Conservation (phyloP, 257 asterid species). For the Solanum etuberosum region DNA sequence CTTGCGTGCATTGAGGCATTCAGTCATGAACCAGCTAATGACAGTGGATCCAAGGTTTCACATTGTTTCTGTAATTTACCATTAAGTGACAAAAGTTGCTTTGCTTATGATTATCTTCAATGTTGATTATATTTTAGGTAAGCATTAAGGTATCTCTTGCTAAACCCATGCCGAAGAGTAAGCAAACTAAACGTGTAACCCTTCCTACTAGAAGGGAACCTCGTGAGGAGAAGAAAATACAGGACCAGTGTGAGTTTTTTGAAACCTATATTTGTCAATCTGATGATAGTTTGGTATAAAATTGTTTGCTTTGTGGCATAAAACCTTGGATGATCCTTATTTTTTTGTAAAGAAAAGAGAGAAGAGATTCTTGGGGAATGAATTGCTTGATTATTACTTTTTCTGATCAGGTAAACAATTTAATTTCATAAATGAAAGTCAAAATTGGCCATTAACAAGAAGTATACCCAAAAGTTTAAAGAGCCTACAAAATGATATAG, state of each 20-base stretch:
- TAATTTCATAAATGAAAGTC: not conserved
- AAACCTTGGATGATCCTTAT: not conserved
- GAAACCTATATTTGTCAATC: not conserved
- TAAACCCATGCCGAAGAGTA: conserved; percentile 30
- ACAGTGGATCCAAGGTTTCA: conserved; percentile 37
- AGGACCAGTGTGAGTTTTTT: conserved; percentile 24
- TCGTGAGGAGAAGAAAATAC: conserved; percentile 19
- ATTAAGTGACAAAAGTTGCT: not conserved
- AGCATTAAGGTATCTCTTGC: conserved; percentile 50
- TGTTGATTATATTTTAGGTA: conserved; percentile 28
- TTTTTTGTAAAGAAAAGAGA: not conserved
- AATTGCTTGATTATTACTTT: not conserved
- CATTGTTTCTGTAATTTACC: not conserved
- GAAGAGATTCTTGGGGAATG: not conserved
- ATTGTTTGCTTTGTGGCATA: not conserved
- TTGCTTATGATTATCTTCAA: conserved; percentile 3
- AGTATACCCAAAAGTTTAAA: not conserved
- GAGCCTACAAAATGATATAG: not conserved
- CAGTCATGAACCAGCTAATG: conserved; percentile 26
- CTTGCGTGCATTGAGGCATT: conserved; percentile 50
- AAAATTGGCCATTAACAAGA: not conserved
- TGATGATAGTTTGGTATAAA: not conserved
- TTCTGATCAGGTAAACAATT: not conserved
- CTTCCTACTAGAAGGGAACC: conserved; percentile 14
- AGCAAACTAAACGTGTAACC: conserved; percentile 20